These are phyloP conservation scores for Septoria petroselini DNA, from an alignment of 2,329 filamentous ascomycete species.

Conservation along the genomic window DNA sequence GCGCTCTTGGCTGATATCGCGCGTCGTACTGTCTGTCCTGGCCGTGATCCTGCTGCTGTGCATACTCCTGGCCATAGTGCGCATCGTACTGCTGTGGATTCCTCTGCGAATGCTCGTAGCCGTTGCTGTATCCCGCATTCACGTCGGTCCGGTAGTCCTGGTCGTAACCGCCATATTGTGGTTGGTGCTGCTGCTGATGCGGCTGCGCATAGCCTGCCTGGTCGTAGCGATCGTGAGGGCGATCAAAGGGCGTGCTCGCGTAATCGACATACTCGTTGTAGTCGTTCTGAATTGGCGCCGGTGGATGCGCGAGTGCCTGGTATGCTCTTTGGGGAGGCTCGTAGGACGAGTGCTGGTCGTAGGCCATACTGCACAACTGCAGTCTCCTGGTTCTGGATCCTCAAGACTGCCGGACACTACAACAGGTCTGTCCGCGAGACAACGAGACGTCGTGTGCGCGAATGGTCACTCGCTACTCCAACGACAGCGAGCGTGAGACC, in stretches of 20 bases:
- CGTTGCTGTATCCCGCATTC: conserved; percentile 15
- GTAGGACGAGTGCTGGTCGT: conserved; percentile 28
- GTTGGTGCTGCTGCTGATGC: conserved; percentile 15
- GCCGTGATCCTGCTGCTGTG: conserved; percentile 14
- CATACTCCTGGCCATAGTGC: conserved; percentile 19
- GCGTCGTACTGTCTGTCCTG: conserved; percentile 29
- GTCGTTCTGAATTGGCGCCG: conserved; percentile 16
- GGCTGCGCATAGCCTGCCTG: conserved; percentile 20
- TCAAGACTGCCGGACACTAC: not conserved
- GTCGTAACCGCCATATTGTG: conserved; percentile 15
- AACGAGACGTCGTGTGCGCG: not conserved
- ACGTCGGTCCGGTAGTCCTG: conserved; percentile 15
- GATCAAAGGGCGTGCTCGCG: conserved; percentile 23
- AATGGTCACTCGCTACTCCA: not conserved
- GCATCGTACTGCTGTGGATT: conserved; percentile 8
- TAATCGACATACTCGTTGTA: conserved; percentile 20
- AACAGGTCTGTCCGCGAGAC: not conserved
- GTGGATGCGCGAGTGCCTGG: conserved; percentile 17
- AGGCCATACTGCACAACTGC: conserved; percentile 28
- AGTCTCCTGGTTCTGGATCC: not conserved
- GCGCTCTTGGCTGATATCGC: conserved; percentile 31
- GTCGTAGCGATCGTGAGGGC: conserved; percentile 21
- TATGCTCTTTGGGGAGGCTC: conserved; percentile 27
- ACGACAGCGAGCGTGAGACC: no score
- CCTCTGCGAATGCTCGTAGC: conserved; percentile 17